phyloP scores from a whole-genome alignment of 306 rosid genomes.

The Dryas alaskensis region DNA sequence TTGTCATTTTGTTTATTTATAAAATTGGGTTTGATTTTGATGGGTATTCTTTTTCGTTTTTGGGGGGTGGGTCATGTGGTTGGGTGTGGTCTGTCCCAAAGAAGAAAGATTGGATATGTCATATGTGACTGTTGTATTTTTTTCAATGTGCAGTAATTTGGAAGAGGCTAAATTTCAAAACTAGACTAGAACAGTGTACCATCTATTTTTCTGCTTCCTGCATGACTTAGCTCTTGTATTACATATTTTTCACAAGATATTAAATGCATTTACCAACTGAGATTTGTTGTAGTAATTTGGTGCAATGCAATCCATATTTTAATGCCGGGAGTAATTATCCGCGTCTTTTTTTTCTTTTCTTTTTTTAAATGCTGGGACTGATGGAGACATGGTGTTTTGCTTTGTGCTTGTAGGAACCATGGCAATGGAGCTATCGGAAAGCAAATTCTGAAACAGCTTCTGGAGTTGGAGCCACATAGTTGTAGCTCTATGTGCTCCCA shows the following conservation, averaged over 20 bases:
- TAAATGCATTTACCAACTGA: no score
- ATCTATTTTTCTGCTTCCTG: constrained; percentile 6
- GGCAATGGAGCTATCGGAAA: constrained; percentile 4
- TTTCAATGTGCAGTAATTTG: background rate
- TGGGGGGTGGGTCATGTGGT: no score
- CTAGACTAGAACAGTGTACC: background rate
- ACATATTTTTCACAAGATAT: no score
- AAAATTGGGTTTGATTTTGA: background rate
- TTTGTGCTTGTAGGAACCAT: constrained; percentile 15
- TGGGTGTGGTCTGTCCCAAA: no score
- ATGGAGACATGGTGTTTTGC: background rate
- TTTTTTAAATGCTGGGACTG: background rate
- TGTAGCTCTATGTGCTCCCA: background rate
- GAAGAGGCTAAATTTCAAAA: background rate
- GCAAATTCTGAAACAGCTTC: background rate
- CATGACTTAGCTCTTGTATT: background rate
- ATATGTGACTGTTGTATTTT: background rate
- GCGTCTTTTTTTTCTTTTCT: background rate
- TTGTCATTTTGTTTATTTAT: background rate
- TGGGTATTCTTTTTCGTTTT: no score
- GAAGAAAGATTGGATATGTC: background rate
- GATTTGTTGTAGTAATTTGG: no score
- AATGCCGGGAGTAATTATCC: background rate
- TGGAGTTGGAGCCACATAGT: background rate
- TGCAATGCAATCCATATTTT: no score